Evolutionary conservation across 129 eudicot genomes (phyloP).

Genomic region (Helichrysum umbraculigerum): DNA sequence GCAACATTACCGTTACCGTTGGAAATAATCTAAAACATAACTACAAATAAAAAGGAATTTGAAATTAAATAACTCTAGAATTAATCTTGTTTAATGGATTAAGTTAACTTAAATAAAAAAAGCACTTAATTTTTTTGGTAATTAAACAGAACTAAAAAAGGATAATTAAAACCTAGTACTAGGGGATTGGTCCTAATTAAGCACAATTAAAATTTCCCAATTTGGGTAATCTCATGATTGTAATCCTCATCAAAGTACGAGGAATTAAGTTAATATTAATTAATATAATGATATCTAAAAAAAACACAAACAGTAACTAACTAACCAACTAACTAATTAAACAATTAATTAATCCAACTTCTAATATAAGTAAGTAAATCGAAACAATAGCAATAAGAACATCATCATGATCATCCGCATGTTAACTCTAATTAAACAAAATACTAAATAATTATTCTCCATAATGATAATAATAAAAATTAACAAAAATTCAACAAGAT

Average conservation of each 20-base stretch:
- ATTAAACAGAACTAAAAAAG: not conserved
- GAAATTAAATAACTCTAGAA: not conserved
- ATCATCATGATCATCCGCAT: constrained; percentile 2
- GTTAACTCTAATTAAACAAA: constrained; percentile 13
- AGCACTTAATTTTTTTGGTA: not conserved
- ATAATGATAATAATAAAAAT: not conserved
- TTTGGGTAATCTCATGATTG: constrained; percentile 33
- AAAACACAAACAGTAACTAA: not conserved
- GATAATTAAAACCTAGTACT: constrained; percentile 24
- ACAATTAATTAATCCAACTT: constrained; percentile 8
- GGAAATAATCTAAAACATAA: not conserved
- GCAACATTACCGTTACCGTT: no score
- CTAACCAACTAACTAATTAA: not conserved
- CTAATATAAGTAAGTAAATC: constrained; percentile 29
- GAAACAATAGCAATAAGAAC: constrained; percentile 16
- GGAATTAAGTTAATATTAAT: constrained; percentile 7
- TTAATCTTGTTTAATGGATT: not conserved
- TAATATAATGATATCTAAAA: constrained; percentile 10
- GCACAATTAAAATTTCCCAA: constrained; percentile 28
- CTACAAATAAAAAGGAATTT: not conserved
- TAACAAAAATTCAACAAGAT: constrained; percentile 43
- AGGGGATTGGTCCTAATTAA: constrained; percentile 27
- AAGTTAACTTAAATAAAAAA: not conserved
- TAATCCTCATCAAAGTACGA: constrained; percentile 33
- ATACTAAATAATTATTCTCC: constrained; percentile 16